Evolutionary conservation across 202 grass and related monocot species (phyloP).

Genomic region (Hordeum pubiflorum): DNA sequence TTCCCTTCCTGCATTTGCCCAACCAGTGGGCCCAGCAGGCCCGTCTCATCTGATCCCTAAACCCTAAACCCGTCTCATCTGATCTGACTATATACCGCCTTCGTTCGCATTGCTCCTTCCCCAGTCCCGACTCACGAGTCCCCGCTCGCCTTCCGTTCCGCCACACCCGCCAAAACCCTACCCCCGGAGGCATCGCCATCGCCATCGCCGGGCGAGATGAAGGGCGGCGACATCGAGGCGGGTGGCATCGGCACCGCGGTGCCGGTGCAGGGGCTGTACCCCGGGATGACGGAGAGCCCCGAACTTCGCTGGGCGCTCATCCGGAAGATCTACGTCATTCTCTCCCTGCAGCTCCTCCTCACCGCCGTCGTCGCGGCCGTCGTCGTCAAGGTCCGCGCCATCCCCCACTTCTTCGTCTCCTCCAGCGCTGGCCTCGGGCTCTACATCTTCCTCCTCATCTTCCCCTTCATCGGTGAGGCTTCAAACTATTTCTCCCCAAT

Average conservation of each 20-base stretch:
- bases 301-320: conserved; percentile 88
- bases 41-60: too few relatives aligned
- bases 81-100: too few relatives aligned
- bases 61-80: too few relatives aligned
- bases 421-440: conserved; percentile 45
- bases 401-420: conserved; percentile 76
- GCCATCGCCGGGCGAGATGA: neutral
- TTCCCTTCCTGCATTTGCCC: too few relatives aligned
- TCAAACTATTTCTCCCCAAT: too few relatives aligned
- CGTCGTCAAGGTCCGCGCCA: conserved; percentile 62
- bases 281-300: conserved; percentile 56
- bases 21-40: too few relatives aligned
- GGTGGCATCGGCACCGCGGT: conserved; percentile 27
- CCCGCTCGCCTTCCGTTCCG: neutral
- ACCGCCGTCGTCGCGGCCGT: conserved; percentile 65
- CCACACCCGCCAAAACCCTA: neutral
- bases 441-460: conserved; percentile 77
- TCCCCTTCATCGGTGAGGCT: conserved; percentile 54
- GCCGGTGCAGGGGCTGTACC: neutral
- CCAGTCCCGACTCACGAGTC: too few relatives aligned
- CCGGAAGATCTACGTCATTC: conserved; percentile 88
- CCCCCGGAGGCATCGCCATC: neutral
- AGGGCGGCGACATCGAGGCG: neutral
- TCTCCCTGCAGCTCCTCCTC: conserved; percentile 60
- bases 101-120: too few relatives aligned